Percentiles rank a stretch among this genome's conserved stretches.
phyloP scores from a whole-genome alignment of 1,284 basidiomycete species.

The Leccinum laetum region DNA sequence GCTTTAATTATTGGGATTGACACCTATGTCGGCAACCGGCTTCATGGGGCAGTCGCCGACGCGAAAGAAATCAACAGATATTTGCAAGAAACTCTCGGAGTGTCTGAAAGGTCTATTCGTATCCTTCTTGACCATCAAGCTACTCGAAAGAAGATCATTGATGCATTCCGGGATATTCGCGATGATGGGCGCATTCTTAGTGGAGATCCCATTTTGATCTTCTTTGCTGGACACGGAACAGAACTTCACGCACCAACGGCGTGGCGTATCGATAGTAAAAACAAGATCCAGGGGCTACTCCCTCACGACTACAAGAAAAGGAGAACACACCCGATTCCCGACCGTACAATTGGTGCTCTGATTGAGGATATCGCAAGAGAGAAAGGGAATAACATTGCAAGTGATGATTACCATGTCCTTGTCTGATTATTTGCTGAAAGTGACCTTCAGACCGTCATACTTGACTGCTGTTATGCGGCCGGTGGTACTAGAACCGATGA shows the following conservation, averaged over 20 bases:
- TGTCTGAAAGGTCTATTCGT: constrained; percentile 53
- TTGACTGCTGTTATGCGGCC: constrained; percentile 59
- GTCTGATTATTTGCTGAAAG: neutral
- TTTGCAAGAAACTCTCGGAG: constrained; percentile 47
- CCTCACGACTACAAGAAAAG: constrained; percentile 53
- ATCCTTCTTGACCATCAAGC: constrained; percentile 52
- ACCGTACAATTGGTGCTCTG: constrained; percentile 56
- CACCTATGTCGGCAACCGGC: constrained; percentile 54
- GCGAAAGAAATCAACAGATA: constrained; percentile 51
- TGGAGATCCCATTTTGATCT: constrained; percentile 61
- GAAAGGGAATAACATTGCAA: constrained; percentile 60
- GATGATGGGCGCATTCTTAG: constrained; percentile 50
- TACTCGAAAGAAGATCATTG: constrained; percentile 53
- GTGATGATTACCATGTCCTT: neutral
- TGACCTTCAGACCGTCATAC: constrained; percentile 43
- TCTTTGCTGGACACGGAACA: constrained; percentile 66
- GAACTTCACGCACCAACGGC: constrained; percentile 53
- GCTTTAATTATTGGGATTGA: constrained; percentile 62
- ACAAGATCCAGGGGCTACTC: constrained; percentile 55
- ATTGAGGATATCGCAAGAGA: constrained; percentile 46
- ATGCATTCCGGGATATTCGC: constrained; percentile 49
- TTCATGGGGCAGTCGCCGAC: constrained; percentile 56
- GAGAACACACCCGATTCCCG: constrained; percentile 41
- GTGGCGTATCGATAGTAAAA: constrained; percentile 22
- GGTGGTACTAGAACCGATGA: constrained; percentile 34